These are phyloP conservation scores for Candida loeiensis DNA, from an alignment of 805 yeast genomes.

Conservation along the genomic window DNA sequence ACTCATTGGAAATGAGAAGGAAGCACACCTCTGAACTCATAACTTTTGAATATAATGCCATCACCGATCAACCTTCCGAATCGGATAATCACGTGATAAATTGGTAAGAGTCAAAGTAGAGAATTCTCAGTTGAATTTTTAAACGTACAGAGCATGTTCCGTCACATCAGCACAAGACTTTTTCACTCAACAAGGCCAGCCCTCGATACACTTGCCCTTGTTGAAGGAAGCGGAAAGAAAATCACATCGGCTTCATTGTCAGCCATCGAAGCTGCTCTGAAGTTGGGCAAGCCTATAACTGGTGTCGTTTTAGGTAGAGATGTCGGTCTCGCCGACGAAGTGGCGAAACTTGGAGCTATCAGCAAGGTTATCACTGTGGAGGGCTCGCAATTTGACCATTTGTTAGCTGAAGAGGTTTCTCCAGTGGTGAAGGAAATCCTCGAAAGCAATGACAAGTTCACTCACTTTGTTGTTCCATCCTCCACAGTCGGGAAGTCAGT, in stretches of 20 bases:
- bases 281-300: constrained; percentile 74
- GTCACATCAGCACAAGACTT: constrained; percentile 31
- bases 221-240: constrained; percentile 58
- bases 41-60: not conserved
- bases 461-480: constrained; percentile 76
- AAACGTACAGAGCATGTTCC: constrained; percentile 7
- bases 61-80: not conserved
- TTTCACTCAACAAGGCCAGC: constrained; percentile 38
- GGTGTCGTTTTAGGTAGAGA: constrained; percentile 73
- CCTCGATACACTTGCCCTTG: constrained; percentile 62
- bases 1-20: too few species aligned
- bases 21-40: not conserved
- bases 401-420: constrained; percentile 76
- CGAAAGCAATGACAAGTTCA: constrained; percentile 40
- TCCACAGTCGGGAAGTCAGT: constrained; percentile 86
- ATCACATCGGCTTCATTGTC: constrained; percentile 69
- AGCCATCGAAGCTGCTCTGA: constrained; percentile 71
- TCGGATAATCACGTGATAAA: constrained; percentile 2
- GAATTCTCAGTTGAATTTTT: not conserved
- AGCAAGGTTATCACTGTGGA: constrained; percentile 56
- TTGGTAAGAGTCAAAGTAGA: constrained; percentile 4
- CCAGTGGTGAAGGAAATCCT: constrained; percentile 57
- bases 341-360: constrained; percentile 52
- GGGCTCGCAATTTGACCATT: constrained; percentile 58
- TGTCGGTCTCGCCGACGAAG: constrained; percentile 44